Evolutionary conservation across 345 rosid genomes (phyloP), one percentile per base, ranked within the genome.

Genomic region (Eutrema heterophyllum): DNA sequence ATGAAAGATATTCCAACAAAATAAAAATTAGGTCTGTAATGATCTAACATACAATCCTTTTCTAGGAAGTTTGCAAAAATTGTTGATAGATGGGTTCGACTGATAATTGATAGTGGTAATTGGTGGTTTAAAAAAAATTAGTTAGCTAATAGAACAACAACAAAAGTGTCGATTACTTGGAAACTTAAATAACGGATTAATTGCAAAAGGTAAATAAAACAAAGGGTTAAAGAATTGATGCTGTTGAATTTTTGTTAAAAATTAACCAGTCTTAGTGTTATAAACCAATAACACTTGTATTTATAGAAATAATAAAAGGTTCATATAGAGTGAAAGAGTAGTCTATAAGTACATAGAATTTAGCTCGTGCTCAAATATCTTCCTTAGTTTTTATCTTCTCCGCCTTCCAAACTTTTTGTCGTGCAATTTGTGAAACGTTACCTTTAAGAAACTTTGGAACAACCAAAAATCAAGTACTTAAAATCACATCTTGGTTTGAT

Each of bases 371-470:
- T 51, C 26, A 50, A 29, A 40, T 21, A 0, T 56, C 14, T 21
- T 64, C 39, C 24, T 41, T 64, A 7, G 69, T 18, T 24, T 14
- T 35, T 26, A 43, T 54, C 9, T 40, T 62, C 5, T 64, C 52
- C 7, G 45, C 64, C 36, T 64, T 44, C 7, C 12, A 9, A 9
- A 32, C 51, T 40, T 62, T 52, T 63, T 52, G 41, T 53, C 13
- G 16, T 72, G 77, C 40, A 9, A 65, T 58, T 33, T 51, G 43
- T 68, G 70, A 75, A 68, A 68, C 79, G 74, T 75, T 68, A 75
- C 70, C 74, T 61, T 74, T 75, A 75, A 75, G 79, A 53, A 69
- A 76, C 79, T 62, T 69, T 46, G 65, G 65, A 69, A 69, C 75
- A 69, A 76, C 52, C 46, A 45, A 69, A 51, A 62, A 69, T 44